phyloP scores from a whole-genome alignment of 2,329 filamentous ascomycete species.

The Davidsoniella neocaledoniae region DNA sequence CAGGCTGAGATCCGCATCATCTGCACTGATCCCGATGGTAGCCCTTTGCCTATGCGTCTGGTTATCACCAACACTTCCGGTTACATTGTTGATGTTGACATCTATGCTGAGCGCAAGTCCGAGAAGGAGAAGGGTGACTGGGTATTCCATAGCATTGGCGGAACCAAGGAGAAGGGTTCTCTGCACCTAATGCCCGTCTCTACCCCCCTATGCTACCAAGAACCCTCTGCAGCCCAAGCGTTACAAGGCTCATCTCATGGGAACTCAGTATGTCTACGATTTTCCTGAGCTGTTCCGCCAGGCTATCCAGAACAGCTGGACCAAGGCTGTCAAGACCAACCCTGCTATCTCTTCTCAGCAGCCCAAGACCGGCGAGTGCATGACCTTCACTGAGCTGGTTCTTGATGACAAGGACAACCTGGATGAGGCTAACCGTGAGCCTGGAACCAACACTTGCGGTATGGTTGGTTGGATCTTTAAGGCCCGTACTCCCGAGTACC shows the following conservation, averaged over 20 bases:
- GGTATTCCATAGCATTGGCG: constrained; percentile 96
- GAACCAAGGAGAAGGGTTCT: constrained; percentile 83
- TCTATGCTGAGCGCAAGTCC: constrained; percentile 94
- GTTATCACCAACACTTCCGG: constrained; percentile 97
- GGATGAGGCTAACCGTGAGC: constrained; percentile 83
- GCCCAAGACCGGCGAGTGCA: constrained; percentile 74
- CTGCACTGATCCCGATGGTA: constrained; percentile 73
- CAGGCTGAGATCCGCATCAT: constrained; percentile 97
- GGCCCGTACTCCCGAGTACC: constrained; percentile 89
- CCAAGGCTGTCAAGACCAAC: constrained; percentile 55
- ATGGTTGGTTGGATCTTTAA: constrained; percentile 99
- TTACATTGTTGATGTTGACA: constrained; percentile 92
- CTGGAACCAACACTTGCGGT: constrained; percentile 86
- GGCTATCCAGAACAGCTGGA: constrained; percentile 91
- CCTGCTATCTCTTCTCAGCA: constrained; percentile 61
- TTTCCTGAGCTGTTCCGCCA: constrained; percentile 99
- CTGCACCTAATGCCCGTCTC: constrained; percentile 88
- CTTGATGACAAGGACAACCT: constrained; percentile 87
- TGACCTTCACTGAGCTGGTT: constrained; percentile 85
- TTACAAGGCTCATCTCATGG: constrained; percentile 98
- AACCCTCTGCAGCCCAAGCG: constrained; percentile 97
- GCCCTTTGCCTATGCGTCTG: constrained; percentile 81
- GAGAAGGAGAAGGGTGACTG: constrained; percentile 98
- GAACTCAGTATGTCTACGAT: constrained; percentile 97
- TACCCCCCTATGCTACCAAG: constrained; percentile 91